Conservation (phyloP, 2,329 filamentous ascomycete species). For the Exserohilum turcica region DNA sequence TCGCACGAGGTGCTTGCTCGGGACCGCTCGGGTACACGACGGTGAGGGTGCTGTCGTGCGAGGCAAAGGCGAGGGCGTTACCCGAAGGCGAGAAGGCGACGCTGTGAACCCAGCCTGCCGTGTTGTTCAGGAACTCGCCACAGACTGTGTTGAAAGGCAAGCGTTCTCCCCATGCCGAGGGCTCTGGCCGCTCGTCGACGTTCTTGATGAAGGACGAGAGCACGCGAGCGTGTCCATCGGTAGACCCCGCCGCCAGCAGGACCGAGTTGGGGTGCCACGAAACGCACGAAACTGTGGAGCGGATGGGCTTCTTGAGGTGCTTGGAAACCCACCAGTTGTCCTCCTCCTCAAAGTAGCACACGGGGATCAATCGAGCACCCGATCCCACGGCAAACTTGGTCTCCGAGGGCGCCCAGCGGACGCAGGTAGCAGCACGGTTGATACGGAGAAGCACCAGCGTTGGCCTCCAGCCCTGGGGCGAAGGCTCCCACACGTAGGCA, state of each 20-base stretch:
- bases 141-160: constrained; percentile 98
- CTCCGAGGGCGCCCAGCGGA: constrained; percentile 96
- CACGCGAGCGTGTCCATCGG: constrained; percentile 93
- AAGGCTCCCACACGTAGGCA: constrained; percentile 96
- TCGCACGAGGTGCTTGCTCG: constrained; percentile 87
- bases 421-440: constrained; percentile 94
- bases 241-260: constrained; percentile 91
- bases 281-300: constrained; percentile 92
- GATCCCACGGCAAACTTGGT: constrained; percentile 97
- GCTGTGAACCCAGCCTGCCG: constrained; percentile 94
- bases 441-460: constrained; percentile 96
- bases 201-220: constrained; percentile 97
- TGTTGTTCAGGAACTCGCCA: constrained; percentile 94
- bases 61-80: constrained; percentile 89
- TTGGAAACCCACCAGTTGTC: constrained; percentile 99
- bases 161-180: constrained; percentile 90
- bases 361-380: constrained; percentile 89
- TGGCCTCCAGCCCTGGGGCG: constrained; percentile 91
- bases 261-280: constrained; percentile 98
- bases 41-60: constrained; percentile 95
- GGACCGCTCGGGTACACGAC: constrained; percentile 92
- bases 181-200: constrained; percentile 81
- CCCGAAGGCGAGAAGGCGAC: constrained; percentile 92
- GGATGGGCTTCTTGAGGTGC: constrained; percentile 98
- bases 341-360: constrained; percentile 99